A percentile compares a stretch with the other conserved stretches of the same genome.
Conservation (phyloP, 352 stramenopile species). For the Pythium volutum region DNA sequence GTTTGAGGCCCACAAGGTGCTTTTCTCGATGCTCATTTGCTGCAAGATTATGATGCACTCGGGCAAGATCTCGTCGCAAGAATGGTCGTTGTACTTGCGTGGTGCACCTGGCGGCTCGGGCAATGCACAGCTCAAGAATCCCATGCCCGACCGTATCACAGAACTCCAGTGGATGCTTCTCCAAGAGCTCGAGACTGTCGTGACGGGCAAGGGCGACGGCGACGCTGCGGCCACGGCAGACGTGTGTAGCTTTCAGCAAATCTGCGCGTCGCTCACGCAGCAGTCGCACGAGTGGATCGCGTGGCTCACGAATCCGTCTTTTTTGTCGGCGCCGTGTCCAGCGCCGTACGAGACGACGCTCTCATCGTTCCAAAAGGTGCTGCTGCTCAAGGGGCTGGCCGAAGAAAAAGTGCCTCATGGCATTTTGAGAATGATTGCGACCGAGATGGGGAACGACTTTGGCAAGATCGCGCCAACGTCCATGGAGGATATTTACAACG, state of each 20-base stretch:
- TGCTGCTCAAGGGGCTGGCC: conserved; percentile 72
- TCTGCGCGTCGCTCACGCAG: conserved; percentile 61
- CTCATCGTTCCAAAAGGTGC: conserved; percentile 69
- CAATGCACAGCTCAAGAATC: conserved; percentile 38
- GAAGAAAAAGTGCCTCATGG: conserved; percentile 90
- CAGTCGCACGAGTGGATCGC: conserved; percentile 55
- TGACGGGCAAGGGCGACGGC: conserved; percentile 26
- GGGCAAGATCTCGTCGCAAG: conserved; percentile 54
- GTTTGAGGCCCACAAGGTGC: conserved; percentile 92
- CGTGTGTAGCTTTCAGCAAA: conserved; percentile 45
- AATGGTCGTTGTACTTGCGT: conserved; percentile 91
- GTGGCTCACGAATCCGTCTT: conserved; percentile 51
- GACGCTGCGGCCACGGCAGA: conserved; percentile 5
- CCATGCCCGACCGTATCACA: conserved; percentile 61
- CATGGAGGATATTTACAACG: conserved; percentile 94
- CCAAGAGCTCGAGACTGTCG: conserved; percentile 64
- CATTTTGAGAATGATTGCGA: conserved; percentile 83
- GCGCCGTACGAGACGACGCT: conserved; percentile 39
- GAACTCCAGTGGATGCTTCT: conserved; percentile 84
- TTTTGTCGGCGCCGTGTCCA: conserved; percentile 45
- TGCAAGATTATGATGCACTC: conserved; percentile 92
- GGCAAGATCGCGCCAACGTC: conserved; percentile 73
- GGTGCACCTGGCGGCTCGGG: conserved; percentile 34
- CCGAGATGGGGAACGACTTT: conserved; percentile 86
- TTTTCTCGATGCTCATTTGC: conserved; percentile 94